A percentile compares a stretch with the other conserved stretches of the same genome.
Evolutionary conservation across 352 stramenopile species (phyloP).

Genomic region (Pythium insidiosum): DNA sequence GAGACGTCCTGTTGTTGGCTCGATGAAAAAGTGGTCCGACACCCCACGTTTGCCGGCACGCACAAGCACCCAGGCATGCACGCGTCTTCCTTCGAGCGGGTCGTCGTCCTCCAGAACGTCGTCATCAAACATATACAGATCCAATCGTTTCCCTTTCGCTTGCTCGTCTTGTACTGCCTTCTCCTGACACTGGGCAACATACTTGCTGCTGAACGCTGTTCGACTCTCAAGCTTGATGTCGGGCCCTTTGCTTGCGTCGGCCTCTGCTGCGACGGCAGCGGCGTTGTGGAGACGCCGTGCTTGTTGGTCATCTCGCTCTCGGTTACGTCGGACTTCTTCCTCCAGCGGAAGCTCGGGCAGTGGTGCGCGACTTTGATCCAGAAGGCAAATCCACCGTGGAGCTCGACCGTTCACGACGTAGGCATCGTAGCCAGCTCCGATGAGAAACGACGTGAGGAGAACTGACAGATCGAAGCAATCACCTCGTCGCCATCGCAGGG

Average conservation of each 20-base stretch:
- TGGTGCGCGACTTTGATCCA: slow-evolving; percentile 84
- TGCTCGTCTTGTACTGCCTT: slow-evolving; percentile 21
- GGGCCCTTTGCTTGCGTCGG: slow-evolving; percentile 5
- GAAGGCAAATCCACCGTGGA: slow-evolving; percentile 82
- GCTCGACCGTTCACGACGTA: slow-evolving; percentile 90
- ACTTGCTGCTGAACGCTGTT: slow-evolving; percentile 35
- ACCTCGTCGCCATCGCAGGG: slow-evolving; percentile 80
- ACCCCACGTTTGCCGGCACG: slow-evolving; percentile 87
- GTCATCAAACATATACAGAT: slow-evolving; percentile 42
- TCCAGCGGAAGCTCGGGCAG: slow-evolving; percentile 54
- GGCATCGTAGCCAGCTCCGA: slow-evolving; percentile 92
- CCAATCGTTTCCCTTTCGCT: slow-evolving; percentile 23
- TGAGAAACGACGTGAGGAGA: slow-evolving; percentile 86
- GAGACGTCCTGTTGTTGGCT: slow-evolving; percentile 85
- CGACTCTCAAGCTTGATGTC: slow-evolving; percentile 38
- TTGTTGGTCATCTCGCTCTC: slow-evolving; percentile 24
- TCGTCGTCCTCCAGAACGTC: slow-evolving; percentile 72
- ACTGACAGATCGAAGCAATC: slow-evolving; percentile 92
- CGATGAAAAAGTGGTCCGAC: slow-evolving; percentile 83
- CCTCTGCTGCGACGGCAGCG: slow-evolving; percentile 5
- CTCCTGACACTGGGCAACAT: neutral
- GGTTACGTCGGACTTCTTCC: slow-evolving; percentile 32
- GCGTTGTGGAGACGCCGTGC: slow-evolving; percentile 6
- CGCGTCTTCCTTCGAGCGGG: slow-evolving; percentile 52
- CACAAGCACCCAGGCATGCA: slow-evolving; percentile 91